A percentile compares a stretch with the other conserved stretches of the same genome.
These are phyloP conservation scores for Orbilia oligospora DNA, from an alignment of 2,329 filamentous ascomycete genomes.

Conservation along the genomic window DNA sequence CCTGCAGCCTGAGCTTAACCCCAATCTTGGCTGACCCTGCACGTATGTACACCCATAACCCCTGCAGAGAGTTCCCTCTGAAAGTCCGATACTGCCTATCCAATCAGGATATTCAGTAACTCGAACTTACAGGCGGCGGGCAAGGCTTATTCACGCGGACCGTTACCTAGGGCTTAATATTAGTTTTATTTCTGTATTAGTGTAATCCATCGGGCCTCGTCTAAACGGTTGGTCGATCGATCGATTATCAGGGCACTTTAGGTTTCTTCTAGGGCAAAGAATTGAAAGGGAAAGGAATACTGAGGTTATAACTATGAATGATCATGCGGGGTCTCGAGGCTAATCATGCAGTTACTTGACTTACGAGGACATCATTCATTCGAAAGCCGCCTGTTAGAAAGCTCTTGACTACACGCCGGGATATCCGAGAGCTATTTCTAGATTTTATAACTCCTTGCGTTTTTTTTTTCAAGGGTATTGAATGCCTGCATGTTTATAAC, in stretches of 20 bases:
- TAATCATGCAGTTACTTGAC: not conserved
- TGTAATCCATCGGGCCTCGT: not conserved
- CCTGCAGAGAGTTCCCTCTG: no score
- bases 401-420: no score
- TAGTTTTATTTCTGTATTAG: not conserved
- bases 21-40: not conserved
- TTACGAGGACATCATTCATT: not conserved
- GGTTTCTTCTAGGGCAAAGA: no score
- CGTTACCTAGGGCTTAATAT: not conserved
- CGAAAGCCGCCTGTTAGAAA: not conserved
- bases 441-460: not conserved
- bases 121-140: not conserved
- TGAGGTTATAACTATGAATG: not conserved
- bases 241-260: not conserved
- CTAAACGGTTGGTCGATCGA: not conserved
- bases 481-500: not conserved
- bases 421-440: not conserved
- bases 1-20: constrained; percentile 9
- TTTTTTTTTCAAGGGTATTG: not conserved
- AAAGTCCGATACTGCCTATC: not conserved
- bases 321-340: no score
- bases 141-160: not conserved
- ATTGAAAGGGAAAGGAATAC: not conserved
- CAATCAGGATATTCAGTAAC: not conserved
- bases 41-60: not conserved